Evolutionary conservation across 2,329 filamentous ascomycete genomes (phyloP).

Genomic region (Verticillium alfalfae): DNA sequence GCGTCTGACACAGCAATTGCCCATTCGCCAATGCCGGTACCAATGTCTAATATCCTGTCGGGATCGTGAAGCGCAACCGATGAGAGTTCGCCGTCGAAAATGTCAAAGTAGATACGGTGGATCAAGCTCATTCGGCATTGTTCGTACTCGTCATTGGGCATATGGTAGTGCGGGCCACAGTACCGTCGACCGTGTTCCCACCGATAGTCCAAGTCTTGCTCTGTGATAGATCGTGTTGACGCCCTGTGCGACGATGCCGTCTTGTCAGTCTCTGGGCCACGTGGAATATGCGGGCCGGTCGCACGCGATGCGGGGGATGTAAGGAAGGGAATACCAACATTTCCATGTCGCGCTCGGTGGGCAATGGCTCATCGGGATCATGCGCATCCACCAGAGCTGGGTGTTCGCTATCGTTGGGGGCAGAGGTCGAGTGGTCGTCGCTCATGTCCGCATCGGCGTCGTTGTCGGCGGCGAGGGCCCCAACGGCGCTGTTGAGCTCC

Average conservation of each 20-base stretch:
- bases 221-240: conserved; percentile 43
- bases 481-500: conserved; percentile 12
- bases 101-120: conserved; percentile 57
- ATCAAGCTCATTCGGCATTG: conserved; percentile 57
- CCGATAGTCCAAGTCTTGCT: conserved; percentile 47
- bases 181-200: conserved; percentile 59
- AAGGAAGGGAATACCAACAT: conserved; percentile 13
- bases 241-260: conserved; percentile 19
- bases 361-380: conserved; percentile 25
- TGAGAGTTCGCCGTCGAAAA: conserved; percentile 38
- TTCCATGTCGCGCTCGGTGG: conserved; percentile 31
- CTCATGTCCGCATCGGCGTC: conserved; percentile 20
- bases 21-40: conserved; percentile 52
- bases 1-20: conserved; percentile 47
- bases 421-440: conserved; percentile 39
- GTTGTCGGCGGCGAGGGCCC: conserved; percentile 14
- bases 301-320: neutral
- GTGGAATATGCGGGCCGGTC: neutral
- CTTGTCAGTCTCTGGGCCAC: conserved; percentile 7
- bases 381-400: conserved; percentile 27
- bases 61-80: conserved; percentile 34
- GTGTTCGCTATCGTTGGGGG: conserved; percentile 27
- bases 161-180: conserved; percentile 52
- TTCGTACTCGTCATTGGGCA: conserved; percentile 63
- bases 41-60: conserved; percentile 47